phyloP scores from a whole-genome alignment of 306 rosid species.

The Pachyrhizus erosus region DNA sequence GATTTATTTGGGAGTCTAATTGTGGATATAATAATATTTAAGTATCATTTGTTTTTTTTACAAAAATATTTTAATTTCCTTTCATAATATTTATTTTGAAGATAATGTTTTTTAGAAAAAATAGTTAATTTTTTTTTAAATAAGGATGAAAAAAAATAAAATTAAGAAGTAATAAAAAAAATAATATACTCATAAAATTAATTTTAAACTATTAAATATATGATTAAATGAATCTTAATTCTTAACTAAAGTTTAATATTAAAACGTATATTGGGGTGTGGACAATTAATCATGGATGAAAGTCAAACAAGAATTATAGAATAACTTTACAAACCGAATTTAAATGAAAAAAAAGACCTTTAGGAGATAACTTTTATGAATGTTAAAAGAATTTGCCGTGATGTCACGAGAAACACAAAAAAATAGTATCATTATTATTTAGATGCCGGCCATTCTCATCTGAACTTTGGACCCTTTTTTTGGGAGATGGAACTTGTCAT shows the following conservation, averaged over 20 bases:
- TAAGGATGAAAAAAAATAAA: no score
- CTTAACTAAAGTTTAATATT: not conserved
- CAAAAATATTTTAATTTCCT: no score
- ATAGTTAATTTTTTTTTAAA: no score
- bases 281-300: not conserved
- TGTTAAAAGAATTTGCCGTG: not conserved
- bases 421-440: no score
- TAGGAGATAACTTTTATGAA: not conserved
- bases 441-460: slow-evolving; percentile 6
- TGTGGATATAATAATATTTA: no score
- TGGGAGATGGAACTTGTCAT: slow-evolving; percentile 6
- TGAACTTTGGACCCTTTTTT: not conserved
- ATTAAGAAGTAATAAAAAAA: no score
- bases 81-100: no score
- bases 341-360: not conserved
- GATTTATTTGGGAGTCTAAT: no score
- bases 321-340: not conserved
- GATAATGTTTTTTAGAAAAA: no score
- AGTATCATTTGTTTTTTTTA: no score
- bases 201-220: not conserved
- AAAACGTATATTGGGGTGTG: not conserved
- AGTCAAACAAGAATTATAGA: not conserved
- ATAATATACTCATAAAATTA: no score
- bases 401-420: not conserved
- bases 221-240: not conserved